These are phyloP conservation scores for Xerophyta viscosa DNA, from an alignment of 106 monocot species.

Conservation along the genomic window DNA sequence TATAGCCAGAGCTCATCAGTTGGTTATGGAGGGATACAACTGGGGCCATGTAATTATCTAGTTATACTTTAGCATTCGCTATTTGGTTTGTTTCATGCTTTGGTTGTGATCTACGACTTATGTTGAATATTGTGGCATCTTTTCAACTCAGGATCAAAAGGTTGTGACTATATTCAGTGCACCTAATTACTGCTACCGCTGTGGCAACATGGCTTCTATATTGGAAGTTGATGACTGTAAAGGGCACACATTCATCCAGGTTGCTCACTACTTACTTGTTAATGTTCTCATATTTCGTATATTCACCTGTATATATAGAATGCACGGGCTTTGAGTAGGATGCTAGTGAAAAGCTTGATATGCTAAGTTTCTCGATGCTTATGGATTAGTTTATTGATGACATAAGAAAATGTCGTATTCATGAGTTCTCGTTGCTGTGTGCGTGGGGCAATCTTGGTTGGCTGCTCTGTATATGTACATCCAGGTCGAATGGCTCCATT, in stretches of 20 bases:
- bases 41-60: slow-evolving; percentile 84
- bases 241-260: slow-evolving; percentile 99
- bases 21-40: slow-evolving; percentile 99
- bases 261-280: not conserved
- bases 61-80: not conserved
- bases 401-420: too few species aligned
- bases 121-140: not conserved
- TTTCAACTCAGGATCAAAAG: slow-evolving; percentile 72
- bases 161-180: slow-evolving; percentile 99
- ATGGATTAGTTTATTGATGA: too few species aligned
- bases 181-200: slow-evolving; percentile 98
- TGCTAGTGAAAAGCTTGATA: too few species aligned
- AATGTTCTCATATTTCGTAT: not conserved
- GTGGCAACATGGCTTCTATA: slow-evolving; percentile 99
- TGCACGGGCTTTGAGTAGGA: too few species aligned
- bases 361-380: too few species aligned
- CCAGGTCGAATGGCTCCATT: too few species aligned
- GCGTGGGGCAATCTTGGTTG: too few species aligned
- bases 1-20: slow-evolving; percentile 97
- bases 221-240: slow-evolving; percentile 96
- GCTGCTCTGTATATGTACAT: too few species aligned
- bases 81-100: not conserved
- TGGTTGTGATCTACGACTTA: not conserved
- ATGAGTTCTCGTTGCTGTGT: too few species aligned
- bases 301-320: not conserved